Base-by-base conservation (phyloP, 2,329 filamentous ascomycete genomes). In the Claviceps fusiformis region DNA sequence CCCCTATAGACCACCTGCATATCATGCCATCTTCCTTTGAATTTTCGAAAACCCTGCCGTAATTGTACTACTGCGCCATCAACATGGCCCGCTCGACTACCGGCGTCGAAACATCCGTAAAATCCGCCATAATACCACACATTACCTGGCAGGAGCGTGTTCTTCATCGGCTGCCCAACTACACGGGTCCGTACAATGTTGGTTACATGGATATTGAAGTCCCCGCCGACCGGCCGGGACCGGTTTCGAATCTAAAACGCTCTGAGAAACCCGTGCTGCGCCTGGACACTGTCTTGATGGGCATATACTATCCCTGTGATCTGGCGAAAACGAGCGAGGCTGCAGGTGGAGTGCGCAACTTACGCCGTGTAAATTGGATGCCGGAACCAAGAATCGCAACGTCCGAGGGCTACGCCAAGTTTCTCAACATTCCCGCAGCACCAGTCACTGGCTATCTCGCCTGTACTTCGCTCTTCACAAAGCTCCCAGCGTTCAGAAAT, bases 171-270 rank as follows among this genome's bases (percentile, higher is more conserved):
- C 79, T 87, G 52, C 83, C 84, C 3, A 64, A 73, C 15, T 85
- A 85, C 62, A 75, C 78, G 1, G 84, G 85, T 0, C 81, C 81
- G 0, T 85, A 86, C 65, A 76, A 77, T 58, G 84, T 89, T 45
- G 84, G 85, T 31, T 85, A 81, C 13, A 75, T 86, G 64, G 83
- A 87, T 60, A 72, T 84, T 55, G 83, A 87, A 65, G 75, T 86
- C 33, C 81, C 83, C 5, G 76, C 75, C 17, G 64, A 69, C 13
- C 56, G 68, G 1, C 71, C 72, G 13, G 66, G 69, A 27, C 64
- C 65, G 11, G 68, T 75, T 54, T 75, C 70, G 15, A 63, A 65
- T 57, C 69, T 74, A 56, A 71, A 69, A 57, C 65, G 71, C 47
- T 64, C 71, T 50, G 64, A 67, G 43, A 67, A 65, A 51, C 68